phyloP scores from a whole-genome alignment of 352 stramenopile species.

The Phytophthora cryptogea region DNA sequence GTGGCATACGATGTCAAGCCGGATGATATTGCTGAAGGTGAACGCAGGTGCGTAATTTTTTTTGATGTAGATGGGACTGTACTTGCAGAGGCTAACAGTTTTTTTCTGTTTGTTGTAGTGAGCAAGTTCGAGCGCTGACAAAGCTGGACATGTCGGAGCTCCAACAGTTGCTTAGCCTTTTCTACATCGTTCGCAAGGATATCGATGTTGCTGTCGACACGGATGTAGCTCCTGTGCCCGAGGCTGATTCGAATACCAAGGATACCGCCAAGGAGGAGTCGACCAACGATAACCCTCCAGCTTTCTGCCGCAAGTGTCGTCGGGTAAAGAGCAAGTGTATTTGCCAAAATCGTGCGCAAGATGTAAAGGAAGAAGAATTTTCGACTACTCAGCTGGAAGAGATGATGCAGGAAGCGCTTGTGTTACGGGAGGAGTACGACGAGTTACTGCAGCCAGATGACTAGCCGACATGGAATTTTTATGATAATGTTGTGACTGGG shows the following conservation, averaged over 20 bases:
- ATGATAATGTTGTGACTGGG: no score
- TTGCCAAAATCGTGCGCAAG: constrained; percentile 37
- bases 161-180: constrained; percentile 66
- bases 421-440: constrained; percentile 70
- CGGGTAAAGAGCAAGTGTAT: constrained; percentile 64
- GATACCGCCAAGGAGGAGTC: constrained; percentile 17
- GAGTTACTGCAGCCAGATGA: constrained; percentile 61
- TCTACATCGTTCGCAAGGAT: constrained; percentile 67
- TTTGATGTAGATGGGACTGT: background rate
- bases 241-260: constrained; percentile 20
- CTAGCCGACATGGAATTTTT: constrained; percentile 3
- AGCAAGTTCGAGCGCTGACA: constrained; percentile 47
- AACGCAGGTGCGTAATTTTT: constrained; percentile 40
- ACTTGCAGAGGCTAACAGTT: constrained; percentile 8
- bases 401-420: constrained; percentile 77
- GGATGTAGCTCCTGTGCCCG: constrained; percentile 38
- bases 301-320: constrained; percentile 78
- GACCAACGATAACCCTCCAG: constrained; percentile 3
- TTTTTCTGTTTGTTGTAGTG: constrained; percentile 21
- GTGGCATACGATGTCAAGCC: constrained; percentile 58
- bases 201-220: constrained; percentile 64
- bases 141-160: constrained; percentile 70
- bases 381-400: constrained; percentile 57
- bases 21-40: constrained; percentile 38
- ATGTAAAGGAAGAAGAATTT: constrained; percentile 39